Evolutionary conservation across 257 asterid species (phyloP).

Genomic region (Plantago major): DNA sequence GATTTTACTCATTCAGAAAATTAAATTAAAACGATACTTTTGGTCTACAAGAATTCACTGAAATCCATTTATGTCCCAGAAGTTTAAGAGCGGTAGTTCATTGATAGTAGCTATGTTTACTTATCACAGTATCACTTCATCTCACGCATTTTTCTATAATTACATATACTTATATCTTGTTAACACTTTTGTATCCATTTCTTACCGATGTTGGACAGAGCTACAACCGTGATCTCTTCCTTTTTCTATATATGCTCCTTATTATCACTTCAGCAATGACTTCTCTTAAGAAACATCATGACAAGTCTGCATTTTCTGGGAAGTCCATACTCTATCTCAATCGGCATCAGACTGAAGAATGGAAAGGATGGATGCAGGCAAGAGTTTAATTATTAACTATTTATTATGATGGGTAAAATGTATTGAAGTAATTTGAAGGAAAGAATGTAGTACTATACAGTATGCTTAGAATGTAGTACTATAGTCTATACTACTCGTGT

Average conservation of each 20-base stretch:
- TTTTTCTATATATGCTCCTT: constrained; percentile 77
- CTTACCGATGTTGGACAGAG: constrained; percentile 52
- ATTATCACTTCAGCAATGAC: constrained; percentile 79
- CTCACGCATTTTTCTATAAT: constrained; percentile 6
- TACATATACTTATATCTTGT: constrained; percentile 16
- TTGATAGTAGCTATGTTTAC: no score
- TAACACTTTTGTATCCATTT: constrained; percentile 17
- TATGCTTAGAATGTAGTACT: no score
- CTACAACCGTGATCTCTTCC: constrained; percentile 90
- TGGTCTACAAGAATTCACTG: no score
- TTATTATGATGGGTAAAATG: neutral
- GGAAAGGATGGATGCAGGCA: constrained; percentile 99
- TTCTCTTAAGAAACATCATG: constrained; percentile 81
- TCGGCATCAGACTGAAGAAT: constrained; percentile 95
- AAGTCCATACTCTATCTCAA: constrained; percentile 80
- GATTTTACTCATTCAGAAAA: neutral
- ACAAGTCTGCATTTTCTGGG: constrained; percentile 86
- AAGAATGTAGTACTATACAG: no score
- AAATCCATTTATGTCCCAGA: no score
- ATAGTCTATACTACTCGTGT: neutral
- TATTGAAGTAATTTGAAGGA: neutral
- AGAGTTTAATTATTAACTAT: constrained; percentile 23
- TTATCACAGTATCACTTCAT: neutral
- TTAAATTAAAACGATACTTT: no score
- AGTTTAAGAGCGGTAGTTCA: no score